These are phyloP conservation scores for Penicillium pulvis DNA, from an alignment of 495 filamentous ascomycete genomes.

Conservation along the genomic window DNA sequence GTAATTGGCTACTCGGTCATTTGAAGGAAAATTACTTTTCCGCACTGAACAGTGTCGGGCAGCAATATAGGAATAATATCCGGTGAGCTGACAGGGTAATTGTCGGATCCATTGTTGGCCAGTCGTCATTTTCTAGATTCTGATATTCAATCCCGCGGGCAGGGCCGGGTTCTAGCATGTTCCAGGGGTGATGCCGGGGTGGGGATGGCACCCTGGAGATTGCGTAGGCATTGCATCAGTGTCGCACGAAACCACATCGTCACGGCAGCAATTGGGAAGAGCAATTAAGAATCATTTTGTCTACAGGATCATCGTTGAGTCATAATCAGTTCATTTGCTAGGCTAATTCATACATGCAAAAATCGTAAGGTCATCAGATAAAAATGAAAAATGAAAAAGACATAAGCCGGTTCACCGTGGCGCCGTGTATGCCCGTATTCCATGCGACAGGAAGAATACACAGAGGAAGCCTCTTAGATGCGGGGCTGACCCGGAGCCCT, in stretches of 20 bases:
- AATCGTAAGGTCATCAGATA: constrained; percentile 23
- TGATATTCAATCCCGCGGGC: not conserved
- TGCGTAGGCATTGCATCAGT: constrained; percentile 4
- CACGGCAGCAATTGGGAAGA: no score
- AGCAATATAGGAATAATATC: not conserved
- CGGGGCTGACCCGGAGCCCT: constrained; percentile 34
- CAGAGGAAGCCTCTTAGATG: constrained; percentile 22
- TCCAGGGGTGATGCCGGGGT: not conserved
- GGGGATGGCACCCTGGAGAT: not conserved
- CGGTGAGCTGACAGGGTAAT: not conserved
- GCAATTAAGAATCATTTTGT: no score
- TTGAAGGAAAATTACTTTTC: not conserved
- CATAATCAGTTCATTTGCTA: not conserved
- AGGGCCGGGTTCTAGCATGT: not conserved
- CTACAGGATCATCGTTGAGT: no score
- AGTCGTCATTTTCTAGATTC: not conserved
- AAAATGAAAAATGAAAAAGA: constrained; percentile 18
- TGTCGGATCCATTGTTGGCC: no score
- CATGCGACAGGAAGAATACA: constrained; percentile 29
- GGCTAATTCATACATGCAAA: constrained; percentile 16
- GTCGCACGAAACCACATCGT: not conserved
- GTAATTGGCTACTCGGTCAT: not conserved
- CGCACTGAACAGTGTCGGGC: not conserved
- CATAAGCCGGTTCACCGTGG: constrained; percentile 14
- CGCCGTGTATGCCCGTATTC: constrained; percentile 39